A percentile compares a stretch with the other conserved stretches of the same genome.
Evolutionary conservation across 768 basidiomycete genomes (phyloP).

Genomic region (Tulasnella sp.): DNA sequence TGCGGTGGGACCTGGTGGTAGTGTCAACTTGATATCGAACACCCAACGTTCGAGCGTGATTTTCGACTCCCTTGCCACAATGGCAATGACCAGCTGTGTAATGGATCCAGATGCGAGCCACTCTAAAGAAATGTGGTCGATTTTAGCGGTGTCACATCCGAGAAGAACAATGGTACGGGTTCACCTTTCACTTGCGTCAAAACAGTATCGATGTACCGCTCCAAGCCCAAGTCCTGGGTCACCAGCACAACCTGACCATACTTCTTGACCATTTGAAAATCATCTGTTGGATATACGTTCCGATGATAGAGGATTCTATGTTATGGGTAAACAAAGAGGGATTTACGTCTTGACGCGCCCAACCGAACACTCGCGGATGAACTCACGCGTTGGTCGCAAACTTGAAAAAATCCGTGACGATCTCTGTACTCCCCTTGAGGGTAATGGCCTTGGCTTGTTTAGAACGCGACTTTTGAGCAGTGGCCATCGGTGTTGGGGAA

Average conservation of each 20-base stretch:
- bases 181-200: slow-evolving; percentile 84
- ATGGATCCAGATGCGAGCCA: slow-evolving; percentile 92
- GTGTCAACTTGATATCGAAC: slow-evolving; percentile 84
- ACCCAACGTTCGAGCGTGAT: slow-evolving; percentile 95
- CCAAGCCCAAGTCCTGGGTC: slow-evolving; percentile 84
- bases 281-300: slow-evolving; percentile 93
- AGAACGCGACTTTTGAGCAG: neutral
- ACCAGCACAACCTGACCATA: slow-evolving; percentile 94
- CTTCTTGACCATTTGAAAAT: slow-evolving; percentile 99
- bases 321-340: neutral
- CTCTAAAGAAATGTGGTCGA: slow-evolving; percentile 37
- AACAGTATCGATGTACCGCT: slow-evolving; percentile 92
- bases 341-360: neutral
- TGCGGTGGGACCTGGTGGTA: slow-evolving; percentile 41
- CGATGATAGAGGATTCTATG: slow-evolving; percentile 91
- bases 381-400: slow-evolving; percentile 95
- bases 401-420: slow-evolving; percentile 99
- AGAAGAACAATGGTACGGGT: slow-evolving; percentile 25
- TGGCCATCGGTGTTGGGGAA: neutral
- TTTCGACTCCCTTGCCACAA: slow-evolving; percentile 89
- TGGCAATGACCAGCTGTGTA: slow-evolving; percentile 87
- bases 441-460: slow-evolving; percentile 43
- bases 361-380: neutral
- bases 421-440: slow-evolving; percentile 84
- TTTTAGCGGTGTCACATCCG: neutral